phyloP scores from a whole-genome alignment of 441 rosid species.

The Breynia disticha region DNA sequence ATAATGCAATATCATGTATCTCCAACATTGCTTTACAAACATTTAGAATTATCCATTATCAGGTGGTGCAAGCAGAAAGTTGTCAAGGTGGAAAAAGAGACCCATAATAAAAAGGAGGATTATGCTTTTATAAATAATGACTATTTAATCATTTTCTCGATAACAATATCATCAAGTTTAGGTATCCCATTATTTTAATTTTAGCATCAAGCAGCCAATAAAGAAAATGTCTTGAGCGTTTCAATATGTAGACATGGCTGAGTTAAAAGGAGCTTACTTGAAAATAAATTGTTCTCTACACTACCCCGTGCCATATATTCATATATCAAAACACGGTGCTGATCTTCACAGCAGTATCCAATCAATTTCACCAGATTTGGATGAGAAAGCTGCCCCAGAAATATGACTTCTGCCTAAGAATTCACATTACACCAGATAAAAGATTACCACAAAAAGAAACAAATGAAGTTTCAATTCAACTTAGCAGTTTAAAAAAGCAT shows the following conservation, averaged over 20 bases:
- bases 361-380: slow-evolving; percentile 86
- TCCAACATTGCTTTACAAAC: neutral
- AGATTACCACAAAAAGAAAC: slow-evolving; percentile 4
- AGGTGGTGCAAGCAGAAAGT: neutral
- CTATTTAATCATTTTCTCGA: neutral
- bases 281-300: slow-evolving; percentile 75
- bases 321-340: slow-evolving; percentile 76
- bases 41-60: neutral
- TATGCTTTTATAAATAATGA: neutral
- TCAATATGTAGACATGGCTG: neutral
- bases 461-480: neutral
- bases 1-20: neutral
- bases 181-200: neutral
- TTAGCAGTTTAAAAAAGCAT: neutral
- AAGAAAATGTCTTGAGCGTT: neutral
- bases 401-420: slow-evolving; percentile 89
- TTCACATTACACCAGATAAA: slow-evolving; percentile 1
- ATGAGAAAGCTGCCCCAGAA: slow-evolving; percentile 91
- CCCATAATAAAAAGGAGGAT: neutral
- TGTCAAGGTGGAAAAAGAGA: neutral
- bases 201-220: neutral
- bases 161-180: neutral
- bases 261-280: slow-evolving; percentile 42
- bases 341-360: slow-evolving; percentile 90
- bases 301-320: slow-evolving; percentile 96